These are phyloP conservation scores for Mortierella claussenii DNA, from an alignment of 192 early-diverging fungal species.

Conservation along the genomic window DNA sequence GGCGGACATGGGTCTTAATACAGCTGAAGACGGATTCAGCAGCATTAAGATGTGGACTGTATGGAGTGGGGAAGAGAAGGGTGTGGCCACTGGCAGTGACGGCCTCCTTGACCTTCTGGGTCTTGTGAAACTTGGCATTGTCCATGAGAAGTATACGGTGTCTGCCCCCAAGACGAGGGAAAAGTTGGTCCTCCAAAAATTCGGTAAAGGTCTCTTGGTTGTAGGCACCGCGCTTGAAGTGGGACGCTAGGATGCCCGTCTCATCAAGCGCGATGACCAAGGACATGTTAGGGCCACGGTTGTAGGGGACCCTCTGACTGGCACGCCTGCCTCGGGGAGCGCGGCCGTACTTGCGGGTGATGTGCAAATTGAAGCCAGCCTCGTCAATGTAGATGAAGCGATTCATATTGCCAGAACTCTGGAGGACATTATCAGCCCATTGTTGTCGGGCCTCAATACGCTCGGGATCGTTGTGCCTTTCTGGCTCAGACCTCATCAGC, in stretches of 20 bases:
- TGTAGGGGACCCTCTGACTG: conserved; percentile 9
- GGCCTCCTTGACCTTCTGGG: conserved; percentile 7
- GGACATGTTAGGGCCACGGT: conserved; percentile 9
- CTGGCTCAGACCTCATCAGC: conserved; percentile 14
- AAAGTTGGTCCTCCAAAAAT: conserved; percentile 1
- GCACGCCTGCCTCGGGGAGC: conserved; percentile 18
- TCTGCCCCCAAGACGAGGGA: conserved; percentile 5
- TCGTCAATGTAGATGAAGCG: conserved; percentile 40
- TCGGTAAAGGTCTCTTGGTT: conserved; percentile 4
- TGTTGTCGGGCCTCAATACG: conserved; percentile 8
- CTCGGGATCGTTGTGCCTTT: conserved; percentile 12
- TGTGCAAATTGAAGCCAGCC: conserved; percentile 47
- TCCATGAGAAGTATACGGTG: conserved; percentile 29
- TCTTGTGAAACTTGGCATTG: conserved; percentile 11
- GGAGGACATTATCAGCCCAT: conserved; percentile 12
- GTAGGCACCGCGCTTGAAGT: neutral
- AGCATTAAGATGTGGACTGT: conserved; percentile 21
- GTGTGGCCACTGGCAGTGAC: conserved; percentile 4
- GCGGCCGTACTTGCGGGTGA: conserved; percentile 25
- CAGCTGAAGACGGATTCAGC: conserved; percentile 17
- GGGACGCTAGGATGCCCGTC: conserved; percentile 1
- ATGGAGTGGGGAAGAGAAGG: conserved; percentile 10
- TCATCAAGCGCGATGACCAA: conserved; percentile 14
- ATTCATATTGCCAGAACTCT: conserved; percentile 7
- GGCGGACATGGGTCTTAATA: conserved; percentile 17